Evolutionary conservation across 331 rosid genomes (phyloP), one percentile per base, ranked within the genome.

Genomic region (Ulmus americana): DNA sequence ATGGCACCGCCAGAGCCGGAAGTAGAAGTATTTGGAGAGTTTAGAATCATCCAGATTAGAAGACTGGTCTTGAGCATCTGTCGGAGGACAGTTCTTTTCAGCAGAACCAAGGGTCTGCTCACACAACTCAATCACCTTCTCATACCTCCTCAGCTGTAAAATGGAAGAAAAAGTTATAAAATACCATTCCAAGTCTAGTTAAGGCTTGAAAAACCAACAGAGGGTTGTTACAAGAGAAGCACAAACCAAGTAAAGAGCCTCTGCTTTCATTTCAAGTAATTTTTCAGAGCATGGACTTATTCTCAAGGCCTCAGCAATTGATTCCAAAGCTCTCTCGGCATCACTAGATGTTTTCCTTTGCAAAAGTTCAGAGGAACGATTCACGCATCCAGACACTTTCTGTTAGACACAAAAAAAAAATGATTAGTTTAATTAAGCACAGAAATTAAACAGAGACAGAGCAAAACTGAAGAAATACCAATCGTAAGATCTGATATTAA

Each of bases 221-320:
- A 54, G 8, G 35, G 22, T 39, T 38, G 74, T 53, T 39, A 63
- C 40, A 56, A 55, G 49, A 50, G 53, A 67, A 74, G 47, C 45
- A 75, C 90, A 69, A 61, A 94, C 99, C 95, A 61, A 67, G 73
- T 79, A 83, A 70, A 94, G 88, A 55, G 90, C 88, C 73, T 85
- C 88, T 13, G 95, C 97, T 81, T 94, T 94, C 97, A 87, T 79
- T 85, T 94, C 99, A 54, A 84, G 78, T 74, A 94, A 84, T 22
- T 79, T 79, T 78, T 94, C 99, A 13, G 91, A 87, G 84, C 54
- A 67, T 15, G 85, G 71, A 76, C 99, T 83, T 58, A 85, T 85
- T 41, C 53, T 60, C 83, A 89, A 68, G 3, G 87, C 95, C 77
- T 87, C 91, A 12, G 82, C 78, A 70, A 94, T 85, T 72, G 80